Percentiles rank a stretch among this genome's conserved stretches.
phyloP scores from a whole-genome alignment of 345 rosid genomes.

The Eucalyptus curtisii region DNA sequence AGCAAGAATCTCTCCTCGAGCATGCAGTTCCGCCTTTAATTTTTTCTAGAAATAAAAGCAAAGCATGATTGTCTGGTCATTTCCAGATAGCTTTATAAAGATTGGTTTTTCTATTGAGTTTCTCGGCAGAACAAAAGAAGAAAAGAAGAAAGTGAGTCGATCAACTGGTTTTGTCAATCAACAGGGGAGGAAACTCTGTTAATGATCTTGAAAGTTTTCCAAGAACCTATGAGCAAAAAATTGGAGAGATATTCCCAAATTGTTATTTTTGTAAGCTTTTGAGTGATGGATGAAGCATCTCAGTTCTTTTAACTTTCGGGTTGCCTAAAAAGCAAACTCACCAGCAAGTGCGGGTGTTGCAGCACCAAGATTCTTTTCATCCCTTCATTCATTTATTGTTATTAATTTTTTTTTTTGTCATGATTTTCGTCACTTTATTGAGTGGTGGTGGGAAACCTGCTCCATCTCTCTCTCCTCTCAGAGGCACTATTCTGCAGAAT shows the following conservation, averaged over 20 bases:
- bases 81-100: not conserved
- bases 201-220: not conserved
- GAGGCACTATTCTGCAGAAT: not conserved
- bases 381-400: not conserved
- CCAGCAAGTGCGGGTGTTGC: not conserved
- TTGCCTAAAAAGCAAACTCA: not conserved
- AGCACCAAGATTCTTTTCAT: not conserved
- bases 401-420: too few relatives aligned
- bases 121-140: not conserved
- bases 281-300: not conserved
- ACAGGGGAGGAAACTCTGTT: not conserved
- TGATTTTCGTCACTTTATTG: not conserved
- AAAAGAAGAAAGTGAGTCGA: not conserved
- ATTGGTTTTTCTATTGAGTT: not conserved
- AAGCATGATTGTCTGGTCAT: not conserved
- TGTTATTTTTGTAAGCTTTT: not conserved
- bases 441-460: not conserved
- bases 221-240: not conserved
- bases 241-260: not conserved
- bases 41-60: not conserved
- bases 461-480: not conserved
- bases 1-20: not conserved
- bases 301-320: not conserved
- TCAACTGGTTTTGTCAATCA: not conserved
- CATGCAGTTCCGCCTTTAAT: not conserved